Base-by-base conservation (phyloP, 1,284 basidiomycete species). In the Psilocybe mexicana region DNA sequence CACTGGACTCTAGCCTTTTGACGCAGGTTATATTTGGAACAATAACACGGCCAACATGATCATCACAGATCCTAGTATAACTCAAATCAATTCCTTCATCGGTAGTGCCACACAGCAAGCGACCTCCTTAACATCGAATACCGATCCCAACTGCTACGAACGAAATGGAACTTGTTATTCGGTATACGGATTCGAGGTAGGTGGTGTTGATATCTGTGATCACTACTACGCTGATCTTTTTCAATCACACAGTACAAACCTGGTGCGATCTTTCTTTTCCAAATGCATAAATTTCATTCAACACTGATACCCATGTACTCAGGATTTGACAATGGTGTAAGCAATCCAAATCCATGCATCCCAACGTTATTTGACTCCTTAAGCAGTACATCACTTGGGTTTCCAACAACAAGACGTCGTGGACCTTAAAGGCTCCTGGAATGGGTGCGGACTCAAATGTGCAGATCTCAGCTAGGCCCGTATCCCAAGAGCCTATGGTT, bases 401-500 rank as follows among this genome's bases (percentile, higher is more conserved):
- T 49, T 78, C 82, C 52, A 74, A 84, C 61, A 78, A 77, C 59
- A 73, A 79, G 58, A 74, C 74, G 45, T 77, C 85, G 6, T 94
- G 88, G 88, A 89, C 83, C 2, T 65, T 94, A 40, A 81, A 83
- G 38, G 80, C 78, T 7, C 76, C 76, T 7, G 91, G 88, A 2
- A 75, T 93, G 63, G 86, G 76, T 0, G 78, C 88, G 7, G 84
- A 91, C 65, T 51, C 74, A 0, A 60, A 65, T 1, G 83, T 80
- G 14, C 71, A 86, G 43, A 85, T 93, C 38, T 80, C 83, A 2
- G 77, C 80, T 25, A 77, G 92, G 23, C 77, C 83, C 3, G 75
- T 94, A 30, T 76, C 90, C 0, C 80, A 87, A 62, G 88, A 92
- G 68, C 88, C 88, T 5, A 87, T 90, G 87, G 84, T 85, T 60